Conservation (phyloP, 495 filamentous ascomycete genomes). For the Penicillium salamii region DNA sequence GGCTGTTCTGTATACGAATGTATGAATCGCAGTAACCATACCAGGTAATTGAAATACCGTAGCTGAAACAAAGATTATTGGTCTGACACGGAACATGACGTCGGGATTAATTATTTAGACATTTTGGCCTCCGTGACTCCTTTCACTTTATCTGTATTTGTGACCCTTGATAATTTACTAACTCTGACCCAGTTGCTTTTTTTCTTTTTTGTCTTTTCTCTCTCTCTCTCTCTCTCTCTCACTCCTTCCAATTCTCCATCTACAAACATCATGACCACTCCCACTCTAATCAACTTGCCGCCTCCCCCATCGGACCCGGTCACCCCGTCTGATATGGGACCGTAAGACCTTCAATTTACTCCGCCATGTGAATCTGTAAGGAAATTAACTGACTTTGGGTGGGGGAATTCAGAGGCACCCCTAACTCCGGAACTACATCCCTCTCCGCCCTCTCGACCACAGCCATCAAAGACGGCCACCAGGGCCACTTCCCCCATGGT, state of each 20-base stretch:
- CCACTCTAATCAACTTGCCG: constrained; percentile 83
- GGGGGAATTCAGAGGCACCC: constrained; percentile 66
- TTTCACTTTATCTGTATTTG: constrained; percentile 1
- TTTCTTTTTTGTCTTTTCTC: background rate
- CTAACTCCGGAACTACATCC: constrained; percentile 81
- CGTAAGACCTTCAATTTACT: constrained; percentile 59
- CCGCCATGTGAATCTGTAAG: constrained; percentile 9
- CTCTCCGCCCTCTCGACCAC: constrained; percentile 85
- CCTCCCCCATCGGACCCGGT: constrained; percentile 79
- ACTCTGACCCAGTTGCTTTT: no score
- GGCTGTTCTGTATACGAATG: constrained; percentile 21
- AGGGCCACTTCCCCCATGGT: constrained; percentile 60
- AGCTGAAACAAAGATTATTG: background rate
- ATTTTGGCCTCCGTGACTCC: no score
- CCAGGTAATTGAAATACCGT: no score
- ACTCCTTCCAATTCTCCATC: constrained; percentile 15
- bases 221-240: background rate
- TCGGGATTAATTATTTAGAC: background rate
- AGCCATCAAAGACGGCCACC: constrained; percentile 91
- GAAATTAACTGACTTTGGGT: constrained; percentile 5
- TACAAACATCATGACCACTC: constrained; percentile 29
- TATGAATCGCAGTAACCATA: constrained; percentile 9
- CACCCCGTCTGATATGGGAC: constrained; percentile 83
- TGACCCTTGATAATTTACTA: no score
- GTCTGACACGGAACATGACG: background rate